phyloP scores from a whole-genome alignment of 2,329 filamentous ascomycete genomes.

The Fusarium globosum region DNA sequence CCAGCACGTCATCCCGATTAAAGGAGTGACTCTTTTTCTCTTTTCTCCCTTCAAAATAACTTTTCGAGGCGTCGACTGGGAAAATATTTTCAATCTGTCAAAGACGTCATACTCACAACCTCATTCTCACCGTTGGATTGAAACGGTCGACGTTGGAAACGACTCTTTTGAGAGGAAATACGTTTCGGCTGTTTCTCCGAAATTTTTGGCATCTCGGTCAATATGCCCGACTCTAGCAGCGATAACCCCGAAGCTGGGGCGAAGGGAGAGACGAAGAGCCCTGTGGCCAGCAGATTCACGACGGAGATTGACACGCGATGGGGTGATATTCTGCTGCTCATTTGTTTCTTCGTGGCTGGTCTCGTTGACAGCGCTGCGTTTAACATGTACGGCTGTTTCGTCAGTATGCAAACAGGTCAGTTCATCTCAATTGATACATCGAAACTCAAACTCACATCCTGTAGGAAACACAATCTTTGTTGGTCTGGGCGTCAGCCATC shows the following conservation, averaged over 20 bases:
- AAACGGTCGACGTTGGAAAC: no score
- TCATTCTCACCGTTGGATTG: no score
- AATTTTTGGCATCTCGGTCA: no score
- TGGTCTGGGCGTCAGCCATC: constrained; percentile 42
- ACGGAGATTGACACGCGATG: constrained; percentile 38
- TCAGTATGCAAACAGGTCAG: constrained; percentile 46
- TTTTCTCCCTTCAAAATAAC: constrained; percentile 5
- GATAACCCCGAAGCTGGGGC: constrained; percentile 30
- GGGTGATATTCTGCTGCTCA: constrained; percentile 39
- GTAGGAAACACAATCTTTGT: constrained; percentile 46
- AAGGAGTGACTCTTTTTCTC: constrained; percentile 13
- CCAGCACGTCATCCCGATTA: constrained; percentile 32
- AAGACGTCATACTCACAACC: no score
- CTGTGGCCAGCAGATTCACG: constrained; percentile 26
- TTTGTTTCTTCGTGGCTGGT: constrained; percentile 44
- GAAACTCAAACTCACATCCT: background rate
- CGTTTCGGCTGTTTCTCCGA: no score
- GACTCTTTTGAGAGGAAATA: no score
- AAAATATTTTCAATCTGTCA: background rate
- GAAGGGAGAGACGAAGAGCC: constrained; percentile 2
- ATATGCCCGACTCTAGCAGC: constrained; percentile 30
- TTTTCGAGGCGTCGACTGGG: background rate
- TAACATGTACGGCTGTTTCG: constrained; percentile 46
- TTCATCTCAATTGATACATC: background rate
- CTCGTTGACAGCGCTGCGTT: constrained; percentile 45